phyloP scores from a whole-genome alignment of 2,329 filamentous ascomycete species.

The Simplicillium aogashimaense region DNA sequence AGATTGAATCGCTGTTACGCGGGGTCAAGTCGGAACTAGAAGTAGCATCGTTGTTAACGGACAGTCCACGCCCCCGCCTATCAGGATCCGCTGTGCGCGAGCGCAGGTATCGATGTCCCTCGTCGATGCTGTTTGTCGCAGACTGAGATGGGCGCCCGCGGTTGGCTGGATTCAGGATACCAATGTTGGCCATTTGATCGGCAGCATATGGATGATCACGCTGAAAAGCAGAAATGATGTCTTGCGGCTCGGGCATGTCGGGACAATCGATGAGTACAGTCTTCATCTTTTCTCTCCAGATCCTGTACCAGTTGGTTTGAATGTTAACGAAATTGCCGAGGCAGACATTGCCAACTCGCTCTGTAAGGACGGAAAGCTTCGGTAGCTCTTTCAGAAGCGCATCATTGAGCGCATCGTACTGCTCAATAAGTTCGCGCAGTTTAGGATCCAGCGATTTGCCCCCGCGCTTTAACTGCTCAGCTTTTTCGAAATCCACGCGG shows the following conservation, averaged over 20 bases:
- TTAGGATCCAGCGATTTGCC: slow-evolving; percentile 85
- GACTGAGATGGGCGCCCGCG: slow-evolving; percentile 48
- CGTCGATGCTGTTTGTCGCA: slow-evolving; percentile 47
- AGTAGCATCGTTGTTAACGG: slow-evolving; percentile 51
- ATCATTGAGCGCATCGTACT: slow-evolving; percentile 86
- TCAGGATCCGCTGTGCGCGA: slow-evolving; percentile 38
- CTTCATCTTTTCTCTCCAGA: slow-evolving; percentile 76
- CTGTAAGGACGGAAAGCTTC: slow-evolving; percentile 70
- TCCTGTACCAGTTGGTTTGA: slow-evolving; percentile 71
- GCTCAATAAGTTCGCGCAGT: slow-evolving; percentile 71
- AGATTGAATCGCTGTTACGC: slow-evolving; percentile 57
- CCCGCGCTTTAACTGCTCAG: slow-evolving; percentile 63
- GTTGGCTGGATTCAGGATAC: slow-evolving; percentile 67
- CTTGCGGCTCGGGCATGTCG: slow-evolving; percentile 55
- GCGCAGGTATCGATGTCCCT: slow-evolving; percentile 36
- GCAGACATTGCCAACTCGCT: slow-evolving; percentile 74
- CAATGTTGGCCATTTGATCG: slow-evolving; percentile 58
- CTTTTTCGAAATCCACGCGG: slow-evolving; percentile 80
- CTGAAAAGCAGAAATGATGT: slow-evolving; percentile 70
- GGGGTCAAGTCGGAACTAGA: slow-evolving; percentile 57
- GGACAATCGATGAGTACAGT: slow-evolving; percentile 56
- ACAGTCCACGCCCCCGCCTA: slow-evolving; percentile 47
- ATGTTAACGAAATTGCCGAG: slow-evolving; percentile 76
- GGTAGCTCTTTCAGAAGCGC: slow-evolving; percentile 89
- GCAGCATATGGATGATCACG: slow-evolving; percentile 71